Conservation (phyloP, 2,329 filamentous ascomycete species). For the Botrytis fragariae region DNA sequence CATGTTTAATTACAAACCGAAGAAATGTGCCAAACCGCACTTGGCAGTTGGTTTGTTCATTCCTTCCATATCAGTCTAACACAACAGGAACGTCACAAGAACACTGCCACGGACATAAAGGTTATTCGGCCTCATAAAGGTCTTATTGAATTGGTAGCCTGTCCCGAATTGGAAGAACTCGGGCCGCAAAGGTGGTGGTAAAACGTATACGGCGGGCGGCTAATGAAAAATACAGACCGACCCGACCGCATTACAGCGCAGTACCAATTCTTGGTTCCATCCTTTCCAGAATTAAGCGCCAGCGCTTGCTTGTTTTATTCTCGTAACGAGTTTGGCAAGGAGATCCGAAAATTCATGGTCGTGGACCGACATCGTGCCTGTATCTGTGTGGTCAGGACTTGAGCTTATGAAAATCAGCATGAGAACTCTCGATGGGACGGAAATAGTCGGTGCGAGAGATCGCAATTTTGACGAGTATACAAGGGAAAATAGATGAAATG, state of each 20-base stretch:
- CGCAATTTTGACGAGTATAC: neutral
- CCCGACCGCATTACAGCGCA: neutral
- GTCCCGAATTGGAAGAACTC: neutral
- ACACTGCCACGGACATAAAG: neutral
- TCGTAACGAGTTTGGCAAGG: neutral
- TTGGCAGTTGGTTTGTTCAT: neutral
- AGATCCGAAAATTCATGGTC: neutral
- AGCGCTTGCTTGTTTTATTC: too few relatives aligned
- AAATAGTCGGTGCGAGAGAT: neutral
- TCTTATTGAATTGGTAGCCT: neutral
- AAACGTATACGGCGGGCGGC: neutral
- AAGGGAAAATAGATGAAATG: neutral
- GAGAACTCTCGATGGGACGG: neutral
- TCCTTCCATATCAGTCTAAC: neutral
- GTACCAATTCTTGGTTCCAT: neutral
- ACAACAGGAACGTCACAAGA: neutral
- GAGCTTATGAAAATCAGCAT: neutral
- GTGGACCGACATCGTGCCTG: too few relatives aligned
- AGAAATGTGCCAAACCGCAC: neutral
- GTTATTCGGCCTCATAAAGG: neutral
- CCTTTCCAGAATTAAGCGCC: neutral
- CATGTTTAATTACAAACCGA: neutral
- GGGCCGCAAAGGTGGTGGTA: neutral
- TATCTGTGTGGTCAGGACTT: neutral
- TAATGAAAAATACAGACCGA: neutral